Evolutionary conservation across 805 yeast species (phyloP).

Genomic region (Lipomyces kockii): DNA sequence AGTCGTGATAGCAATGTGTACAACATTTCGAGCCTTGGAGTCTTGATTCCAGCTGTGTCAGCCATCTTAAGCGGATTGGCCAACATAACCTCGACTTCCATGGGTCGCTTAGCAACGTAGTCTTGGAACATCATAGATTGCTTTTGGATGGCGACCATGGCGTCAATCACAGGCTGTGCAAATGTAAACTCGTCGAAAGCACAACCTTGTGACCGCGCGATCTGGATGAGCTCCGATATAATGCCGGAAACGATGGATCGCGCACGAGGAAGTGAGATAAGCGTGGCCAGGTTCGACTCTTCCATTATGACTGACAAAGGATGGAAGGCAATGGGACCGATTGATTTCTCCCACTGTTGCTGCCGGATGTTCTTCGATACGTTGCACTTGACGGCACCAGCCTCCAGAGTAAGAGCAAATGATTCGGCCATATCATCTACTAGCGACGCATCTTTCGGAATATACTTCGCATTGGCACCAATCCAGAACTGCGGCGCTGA

Average conservation of each 20-base stretch:
- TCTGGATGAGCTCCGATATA: constrained; percentile 28
- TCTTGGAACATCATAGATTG: constrained; percentile 38
- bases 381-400: constrained; percentile 32
- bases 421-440: constrained; percentile 36
- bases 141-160: constrained; percentile 11
- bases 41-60: constrained; percentile 51
- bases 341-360: constrained; percentile 37
- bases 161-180: constrained; percentile 13
- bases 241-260: constrained; percentile 21
- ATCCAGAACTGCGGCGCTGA: constrained; percentile 27
- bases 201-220: constrained; percentile 30
- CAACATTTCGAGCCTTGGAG: constrained; percentile 64
- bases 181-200: constrained; percentile 17
- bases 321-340: constrained; percentile 36
- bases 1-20: constrained; percentile 59
- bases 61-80: constrained; percentile 67
- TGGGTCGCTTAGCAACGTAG: constrained; percentile 50
- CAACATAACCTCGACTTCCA: constrained; percentile 72
- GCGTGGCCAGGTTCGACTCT: constrained; percentile 33
- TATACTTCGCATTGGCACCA: constrained; percentile 19
- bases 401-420: constrained; percentile 36
- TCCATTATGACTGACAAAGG: constrained; percentile 35
- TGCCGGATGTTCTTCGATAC: constrained; percentile 35
- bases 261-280: constrained; percentile 22
- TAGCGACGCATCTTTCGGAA: constrained; percentile 17